phyloP scores from a whole-genome alignment of 2,329 filamentous ascomycete genomes.

The Gaeumannomyces tritici region DNA sequence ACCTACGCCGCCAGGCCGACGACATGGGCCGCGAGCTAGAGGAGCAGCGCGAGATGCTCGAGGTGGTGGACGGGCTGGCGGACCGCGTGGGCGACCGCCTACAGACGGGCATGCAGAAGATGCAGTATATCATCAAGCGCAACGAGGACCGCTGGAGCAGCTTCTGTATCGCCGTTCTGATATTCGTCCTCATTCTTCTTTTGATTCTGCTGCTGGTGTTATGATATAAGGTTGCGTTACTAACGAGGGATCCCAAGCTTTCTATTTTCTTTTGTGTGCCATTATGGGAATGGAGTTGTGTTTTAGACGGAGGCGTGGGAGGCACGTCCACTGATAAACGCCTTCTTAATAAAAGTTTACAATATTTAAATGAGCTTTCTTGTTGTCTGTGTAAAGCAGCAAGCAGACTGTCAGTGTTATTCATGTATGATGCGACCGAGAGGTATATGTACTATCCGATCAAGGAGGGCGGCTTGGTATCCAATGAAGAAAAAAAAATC shows the following conservation, averaged over 20 bases:
- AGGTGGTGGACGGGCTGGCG: slow-evolving; percentile 73
- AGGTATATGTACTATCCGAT: too few relatives aligned
- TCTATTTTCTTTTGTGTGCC: slow-evolving; percentile 5
- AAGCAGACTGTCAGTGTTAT: too few relatives aligned
- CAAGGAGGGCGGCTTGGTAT: not conserved
- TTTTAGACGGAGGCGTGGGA: not conserved
- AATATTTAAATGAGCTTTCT: not conserved
- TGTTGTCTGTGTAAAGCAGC: not conserved
- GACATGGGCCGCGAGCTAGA: slow-evolving; percentile 95
- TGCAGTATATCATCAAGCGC: slow-evolving; percentile 72
- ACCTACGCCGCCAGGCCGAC: slow-evolving; percentile 79
- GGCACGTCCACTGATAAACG: not conserved
- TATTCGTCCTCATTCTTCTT: slow-evolving; percentile 78
- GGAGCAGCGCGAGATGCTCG: slow-evolving; percentile 84
- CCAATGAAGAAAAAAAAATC: not conserved
- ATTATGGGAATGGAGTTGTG: not conserved
- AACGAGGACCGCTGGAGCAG: slow-evolving; percentile 86
- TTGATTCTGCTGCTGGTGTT: slow-evolving; percentile 66
- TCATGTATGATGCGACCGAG: too few relatives aligned
- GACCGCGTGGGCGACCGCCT: slow-evolving; percentile 82
- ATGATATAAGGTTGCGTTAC: slow-evolving; percentile 20
- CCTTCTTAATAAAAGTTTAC: not conserved
- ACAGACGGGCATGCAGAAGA: slow-evolving; percentile 76
- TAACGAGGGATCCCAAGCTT: slow-evolving; percentile 1
- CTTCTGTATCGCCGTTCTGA: slow-evolving; percentile 84